Base-by-base conservation (phyloP, 2,329 filamentous ascomycete genomes). In the Pseudopyrenochaeta lycopersici region DNA sequence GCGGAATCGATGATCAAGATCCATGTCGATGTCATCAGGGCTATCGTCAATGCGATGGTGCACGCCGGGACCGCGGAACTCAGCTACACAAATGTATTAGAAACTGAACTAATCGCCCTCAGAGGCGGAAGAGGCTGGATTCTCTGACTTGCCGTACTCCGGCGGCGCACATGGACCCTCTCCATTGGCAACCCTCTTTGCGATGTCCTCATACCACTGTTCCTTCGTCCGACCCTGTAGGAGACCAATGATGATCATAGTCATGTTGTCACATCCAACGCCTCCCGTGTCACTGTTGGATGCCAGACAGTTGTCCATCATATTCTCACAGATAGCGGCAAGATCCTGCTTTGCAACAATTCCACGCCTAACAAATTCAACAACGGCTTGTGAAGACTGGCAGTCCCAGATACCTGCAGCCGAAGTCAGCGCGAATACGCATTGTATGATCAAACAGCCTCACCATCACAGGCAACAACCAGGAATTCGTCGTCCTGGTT, bases 181-280 rank as follows among this genome's bases (percentile, higher is more conserved):
- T 79, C 94, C 95, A 76, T 94, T 93, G 68, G 93, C 91, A 78
- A 99, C 95, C 75, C 95, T 88, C 81, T 90, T 92, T 71, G 90
- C 92, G 77, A 99, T 90, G 81, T 93, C 89, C 72, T 97, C 91
- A 78, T 99, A 99, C 95, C 95, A 99, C 81, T 97, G 90, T 73
- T 97, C 93, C 85, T 96, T 96, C 68, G 88, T 90, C 84, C 91
- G 92, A 76, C 94, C 95, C 72, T 91, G 87, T 66, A 99, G 85
- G 74, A 99, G 87, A 64, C 90, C 95, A 72, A 99, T 82, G 63
- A 99, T 85, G 67, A 89, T 82, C 90, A 99, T 98, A 66, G 95
- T 99, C 95, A 99, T 99, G 83, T 99, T 99, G 82, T 99, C 95
- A 77, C 95, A 99, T 58, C 95, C 95, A 58, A 99, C 94, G 60